Evolutionary conservation across 352 stramenopile species (phyloP).

Genomic region (Thraustochytrium striatum): DNA sequence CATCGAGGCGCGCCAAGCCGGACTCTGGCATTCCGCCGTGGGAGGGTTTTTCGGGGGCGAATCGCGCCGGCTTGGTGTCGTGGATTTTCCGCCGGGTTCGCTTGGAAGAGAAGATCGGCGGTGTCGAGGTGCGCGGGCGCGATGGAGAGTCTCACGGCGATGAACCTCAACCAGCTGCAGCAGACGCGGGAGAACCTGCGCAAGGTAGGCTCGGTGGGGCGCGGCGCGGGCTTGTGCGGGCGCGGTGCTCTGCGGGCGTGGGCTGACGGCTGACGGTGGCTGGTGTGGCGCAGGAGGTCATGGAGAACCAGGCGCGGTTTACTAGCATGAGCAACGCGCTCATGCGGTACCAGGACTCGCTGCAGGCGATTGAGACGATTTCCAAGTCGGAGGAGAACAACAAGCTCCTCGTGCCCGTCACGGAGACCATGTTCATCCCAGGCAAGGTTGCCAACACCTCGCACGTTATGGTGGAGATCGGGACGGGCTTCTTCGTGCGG

Average conservation of each 20-base stretch:
- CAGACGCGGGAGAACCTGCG: neutral
- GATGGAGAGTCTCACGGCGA: too few relatives aligned
- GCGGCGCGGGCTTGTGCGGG: too few relatives aligned
- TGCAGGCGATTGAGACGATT: slow-evolving; percentile 42
- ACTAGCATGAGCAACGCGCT: slow-evolving; percentile 26
- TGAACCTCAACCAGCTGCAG: neutral
- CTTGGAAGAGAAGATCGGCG: too few relatives aligned
- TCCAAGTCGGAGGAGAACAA: slow-evolving; percentile 16
- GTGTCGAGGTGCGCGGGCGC: too few relatives aligned
- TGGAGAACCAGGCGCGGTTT: slow-evolving; percentile 37
- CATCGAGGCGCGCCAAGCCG: neutral
- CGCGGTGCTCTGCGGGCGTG: too few relatives aligned
- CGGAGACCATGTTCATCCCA: slow-evolving; percentile 34
- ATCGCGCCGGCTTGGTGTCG: neutral
- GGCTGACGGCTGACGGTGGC: too few relatives aligned
- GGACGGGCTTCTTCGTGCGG: slow-evolving; percentile 47
- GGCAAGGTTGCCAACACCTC: slow-evolving; percentile 25
- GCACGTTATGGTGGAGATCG: slow-evolving; percentile 45
- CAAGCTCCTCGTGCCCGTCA: slow-evolving; percentile 41
- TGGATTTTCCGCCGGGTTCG: neutral
- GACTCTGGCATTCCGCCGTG: neutral
- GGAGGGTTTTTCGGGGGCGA: neutral
- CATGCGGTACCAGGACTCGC: slow-evolving; percentile 23
- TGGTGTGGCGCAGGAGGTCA: too few relatives aligned
- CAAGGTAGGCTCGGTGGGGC: neutral